Conservation (phyloP, 371 early-diverging fungal species). For the Mortierella sp. region DNA sequence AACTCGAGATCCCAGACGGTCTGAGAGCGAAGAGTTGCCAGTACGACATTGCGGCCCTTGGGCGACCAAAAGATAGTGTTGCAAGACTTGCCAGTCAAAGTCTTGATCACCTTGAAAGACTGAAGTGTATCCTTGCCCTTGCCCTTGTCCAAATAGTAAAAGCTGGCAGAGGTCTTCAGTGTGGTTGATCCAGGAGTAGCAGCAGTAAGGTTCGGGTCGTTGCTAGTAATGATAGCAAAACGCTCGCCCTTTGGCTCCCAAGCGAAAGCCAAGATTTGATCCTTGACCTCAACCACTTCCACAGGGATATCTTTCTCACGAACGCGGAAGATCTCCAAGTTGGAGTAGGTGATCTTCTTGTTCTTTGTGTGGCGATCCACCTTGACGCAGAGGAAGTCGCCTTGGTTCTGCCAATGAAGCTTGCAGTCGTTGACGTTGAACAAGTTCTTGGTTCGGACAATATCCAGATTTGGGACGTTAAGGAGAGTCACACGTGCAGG, state of each 20-base stretch:
- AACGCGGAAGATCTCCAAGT: constrained; percentile 95
- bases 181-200: constrained; percentile 72
- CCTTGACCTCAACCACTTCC: constrained; percentile 93
- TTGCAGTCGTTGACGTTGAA: constrained; percentile 92
- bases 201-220: constrained; percentile 66
- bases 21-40: constrained; percentile 88
- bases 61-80: constrained; percentile 96
- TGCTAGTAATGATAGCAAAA: constrained; percentile 88
- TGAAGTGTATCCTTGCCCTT: constrained; percentile 64
- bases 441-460: constrained; percentile 96
- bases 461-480: constrained; percentile 83
- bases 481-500: constrained; percentile 97
- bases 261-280: constrained; percentile 84
- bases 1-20: constrained; percentile 91
- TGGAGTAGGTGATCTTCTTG: constrained; percentile 91
- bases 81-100: constrained; percentile 82
- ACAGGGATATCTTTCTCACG: constrained; percentile 95
- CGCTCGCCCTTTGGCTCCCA: constrained; percentile 96
- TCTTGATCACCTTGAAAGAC: constrained; percentile 80
- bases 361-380: constrained; percentile 94
- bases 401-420: constrained; percentile 93
- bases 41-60: constrained; percentile 92
- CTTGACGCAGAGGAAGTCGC: constrained; percentile 91
- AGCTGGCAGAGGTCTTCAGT: constrained; percentile 81
- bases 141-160: constrained; percentile 85